Evolutionary conservation across 148 eudicot genomes (phyloP), one percentile per base, ranked within the genome.

Genomic region (Chenopodium formosanum): DNA sequence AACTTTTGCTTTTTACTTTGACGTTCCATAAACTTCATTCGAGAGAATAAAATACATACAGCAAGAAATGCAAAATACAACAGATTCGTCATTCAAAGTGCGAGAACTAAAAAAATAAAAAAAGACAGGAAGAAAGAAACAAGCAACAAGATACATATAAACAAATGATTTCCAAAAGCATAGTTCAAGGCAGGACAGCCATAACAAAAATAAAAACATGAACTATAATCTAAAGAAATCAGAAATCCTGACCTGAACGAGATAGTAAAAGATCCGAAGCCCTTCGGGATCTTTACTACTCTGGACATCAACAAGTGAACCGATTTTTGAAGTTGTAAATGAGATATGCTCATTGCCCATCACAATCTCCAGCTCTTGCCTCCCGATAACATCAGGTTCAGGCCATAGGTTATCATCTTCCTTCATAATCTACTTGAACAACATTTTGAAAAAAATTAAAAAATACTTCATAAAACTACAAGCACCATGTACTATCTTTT

Each of bases 261-360:
- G 97, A 80, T 94, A 94, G 84, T 94, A 94, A 86, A 94, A 94
- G 50, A 94, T 89, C 16, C 95, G 89, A 77, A 92, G 93, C 16
- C 97, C 97, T 88, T 94, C 95, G 27, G 97, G 97, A 74, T 94
- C 97, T 60, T 92, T 89, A 75, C 97, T 94, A 65, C 90, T 87
- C 79, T 94, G 95, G 27, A 94, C 97, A 89, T 94, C 97, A 88
- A 94, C 90, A 78, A 94, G 95, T 10, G 97, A 94, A 32, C 97
- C 95, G 86, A 94, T 94, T 88, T 94, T 94, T 2, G 97, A 92
- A 75, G 97, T 92, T 10, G 97, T 90, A 76, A 94, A 94, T 34
- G 95, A 94, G 23, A 94, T 94, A 78, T 94, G 97, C 81, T 92
- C 97, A 83, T 91, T 89, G n/a, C 90, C 94, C 91, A 91, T 91